Evolutionary conservation across 192 early-diverging fungal species (phyloP), one percentile per base, ranked within the genome.

Genomic region (Entomortierella parvispora): DNA sequence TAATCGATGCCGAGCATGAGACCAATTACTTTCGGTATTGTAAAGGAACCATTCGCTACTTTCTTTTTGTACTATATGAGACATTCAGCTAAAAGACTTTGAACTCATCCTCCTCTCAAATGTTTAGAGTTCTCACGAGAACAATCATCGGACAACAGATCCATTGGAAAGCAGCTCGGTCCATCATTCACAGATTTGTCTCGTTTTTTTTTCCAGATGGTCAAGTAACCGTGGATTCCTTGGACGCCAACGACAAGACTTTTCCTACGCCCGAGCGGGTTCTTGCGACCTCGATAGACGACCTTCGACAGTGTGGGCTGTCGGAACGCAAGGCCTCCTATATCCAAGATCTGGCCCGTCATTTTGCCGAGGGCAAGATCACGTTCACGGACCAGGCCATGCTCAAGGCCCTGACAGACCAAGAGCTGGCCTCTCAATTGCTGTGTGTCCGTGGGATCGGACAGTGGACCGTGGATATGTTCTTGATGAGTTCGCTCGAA

Each of bases 381-480:
- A 76, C 71, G 0, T 76, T 76, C 20, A 62, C 65, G 0, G 71
- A 76, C 37, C 59, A 62, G 53, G 59, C 65, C 1, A 29, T 43
- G 29, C 56, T 76, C 0, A 57, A 76, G 9, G 58, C 71, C 1
- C 45, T 76, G 53, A 62, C 42, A 3, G 71, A 76, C 11, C 47
- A 76, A 8, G 71, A 76, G 26, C 47, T 76, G 17, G 71, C 64
- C 3, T 49, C 58, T 4, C 71, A 76, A 32, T 25, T 76, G 52
- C 59, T 76, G 3, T 67, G 71, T 53, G 71, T 76, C 18, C 58
- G 65, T 17, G 71, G 71, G 25, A 76, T 76, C 28, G 71, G 71
- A 18, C 71, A 56, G 3, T 76, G 71, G 71, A 76, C 71, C 14
- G 65, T 76, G 18, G 71, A 76, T 25, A 76, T 76, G 71, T 76